A percentile compares a stretch with the other conserved stretches of the same genome.
Conservation (phyloP, 2,329 filamentous ascomycete species). For the Zymoseptoria pseudotritici region DNA sequence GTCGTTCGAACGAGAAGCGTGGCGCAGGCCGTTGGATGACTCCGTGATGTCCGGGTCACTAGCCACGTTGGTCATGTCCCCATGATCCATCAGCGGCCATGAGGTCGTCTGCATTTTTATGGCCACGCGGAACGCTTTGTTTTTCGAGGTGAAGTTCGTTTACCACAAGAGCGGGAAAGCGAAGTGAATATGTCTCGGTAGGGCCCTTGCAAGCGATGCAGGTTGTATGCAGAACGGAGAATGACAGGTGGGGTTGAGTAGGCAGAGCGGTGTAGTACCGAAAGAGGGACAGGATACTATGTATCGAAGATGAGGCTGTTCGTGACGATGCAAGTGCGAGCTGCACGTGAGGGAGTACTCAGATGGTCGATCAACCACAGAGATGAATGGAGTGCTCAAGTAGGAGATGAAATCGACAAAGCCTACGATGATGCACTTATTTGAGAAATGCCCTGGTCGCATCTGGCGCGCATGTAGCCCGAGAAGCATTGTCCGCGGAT, state of each 20-base stretch:
- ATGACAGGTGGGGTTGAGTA: slow-evolving; percentile 11
- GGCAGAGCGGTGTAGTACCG: slow-evolving; percentile 21
- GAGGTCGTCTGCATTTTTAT: slow-evolving; percentile 12
- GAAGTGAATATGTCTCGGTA: not conserved
- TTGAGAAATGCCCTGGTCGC: slow-evolving; percentile 20
- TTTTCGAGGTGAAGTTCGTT: not conserved
- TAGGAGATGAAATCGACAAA: slow-evolving; percentile 10
- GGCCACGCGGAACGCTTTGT: slow-evolving; percentile 1
- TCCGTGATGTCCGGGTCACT: slow-evolving; percentile 15
- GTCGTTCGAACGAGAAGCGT: slow-evolving; percentile 15
- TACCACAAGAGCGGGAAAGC: not conserved
- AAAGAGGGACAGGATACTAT: slow-evolving; percentile 11
- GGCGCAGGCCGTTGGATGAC: slow-evolving; percentile 10
- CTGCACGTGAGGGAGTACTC: slow-evolving; percentile 1
- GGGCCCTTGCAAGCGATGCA: not conserved
- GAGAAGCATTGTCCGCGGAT: slow-evolving; percentile 22
- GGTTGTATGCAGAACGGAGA: slow-evolving; percentile 3
- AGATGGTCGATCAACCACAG: not conserved
- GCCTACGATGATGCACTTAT: slow-evolving; percentile 20
- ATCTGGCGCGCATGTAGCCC: slow-evolving; percentile 16
- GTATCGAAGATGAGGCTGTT: slow-evolving; percentile 10
- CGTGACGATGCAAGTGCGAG: slow-evolving; percentile 15
- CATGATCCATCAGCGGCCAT: slow-evolving; percentile 10
- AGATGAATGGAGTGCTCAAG: slow-evolving; percentile 5
- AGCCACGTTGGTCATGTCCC: slow-evolving; percentile 8